phyloP scores from a whole-genome alignment of 2,329 filamentous ascomycete species.

The Venturia aucupariae region DNA sequence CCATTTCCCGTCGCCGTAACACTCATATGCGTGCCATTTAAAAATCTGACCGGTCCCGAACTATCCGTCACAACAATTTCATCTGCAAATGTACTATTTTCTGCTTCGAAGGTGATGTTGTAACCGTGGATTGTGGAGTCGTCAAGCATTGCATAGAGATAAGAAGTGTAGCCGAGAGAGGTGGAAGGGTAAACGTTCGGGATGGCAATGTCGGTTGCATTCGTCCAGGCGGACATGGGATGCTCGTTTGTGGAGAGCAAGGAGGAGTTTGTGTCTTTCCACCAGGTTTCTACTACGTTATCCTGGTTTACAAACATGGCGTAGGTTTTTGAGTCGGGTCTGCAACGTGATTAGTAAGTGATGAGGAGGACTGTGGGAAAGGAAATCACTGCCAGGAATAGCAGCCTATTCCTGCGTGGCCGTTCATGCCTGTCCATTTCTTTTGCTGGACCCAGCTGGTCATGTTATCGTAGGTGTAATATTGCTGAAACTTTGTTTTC shows the following conservation, averaged over 20 bases:
- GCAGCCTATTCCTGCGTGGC: slow-evolving; percentile 5
- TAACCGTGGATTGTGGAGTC: slow-evolving; percentile 4
- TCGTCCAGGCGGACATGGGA: slow-evolving; percentile 3
- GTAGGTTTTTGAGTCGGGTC: background rate
- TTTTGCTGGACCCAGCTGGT: slow-evolving; percentile 29
- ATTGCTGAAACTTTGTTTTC: slow-evolving; percentile 18
- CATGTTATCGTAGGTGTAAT: slow-evolving; percentile 31
- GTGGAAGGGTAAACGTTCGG: background rate
- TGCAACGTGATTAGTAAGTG: background rate
- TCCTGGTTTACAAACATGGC: slow-evolving; percentile 5
- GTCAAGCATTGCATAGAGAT: slow-evolving; percentile 3
- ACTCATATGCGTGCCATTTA: background rate
- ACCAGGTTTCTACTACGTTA: slow-evolving; percentile 1
- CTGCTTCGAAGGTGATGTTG: slow-evolving; percentile 8
- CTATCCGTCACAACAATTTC: slow-evolving; percentile 1
- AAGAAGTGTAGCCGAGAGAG: slow-evolving; percentile 5
- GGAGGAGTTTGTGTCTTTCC: slow-evolving; percentile 1
- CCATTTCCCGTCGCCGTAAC: background rate
- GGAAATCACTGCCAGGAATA: background rate
- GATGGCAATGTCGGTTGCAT: background rate
- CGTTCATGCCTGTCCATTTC: slow-evolving; percentile 23
- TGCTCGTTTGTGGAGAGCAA: background rate
- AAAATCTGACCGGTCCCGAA: background rate
- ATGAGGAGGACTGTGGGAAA: background rate
- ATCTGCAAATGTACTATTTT: background rate